Base-by-base conservation (phyloP, 176 grass and related monocot species). In the Typha latifolia region DNA sequence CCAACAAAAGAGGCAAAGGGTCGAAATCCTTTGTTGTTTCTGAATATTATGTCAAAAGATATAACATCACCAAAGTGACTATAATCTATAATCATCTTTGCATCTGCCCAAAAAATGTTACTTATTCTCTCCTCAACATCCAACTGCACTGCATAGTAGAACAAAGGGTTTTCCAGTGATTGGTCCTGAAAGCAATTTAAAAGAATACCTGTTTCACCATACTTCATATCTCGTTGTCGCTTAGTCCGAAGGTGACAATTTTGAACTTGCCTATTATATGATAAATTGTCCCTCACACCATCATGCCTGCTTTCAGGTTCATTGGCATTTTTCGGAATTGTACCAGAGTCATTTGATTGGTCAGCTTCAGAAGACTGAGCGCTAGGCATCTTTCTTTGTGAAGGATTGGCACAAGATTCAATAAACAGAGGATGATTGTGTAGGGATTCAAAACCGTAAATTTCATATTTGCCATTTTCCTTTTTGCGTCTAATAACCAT, bases 1-100 rank as follows among this genome's bases (percentile, higher is more conserved):
- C 82, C 86, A 12, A 90, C 75, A 47, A 90, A 90, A 26, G 79
- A 85, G 22, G 74, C 67, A 67, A 85, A 85, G 63, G 79, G 86
- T 3, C 63, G 62, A 22, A 74, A 49, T 48, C 74, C 72, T 43
- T 48, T 77, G 26, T 59, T 72, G 69, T 48, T 75, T 66, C 81
- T 74, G 55, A 78, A 85, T 56, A 72, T 74, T 65, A 74, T 63
- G 20, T 85, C 82, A 49, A 84, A 81, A 14, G 74, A 69, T 2
- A 84, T 70, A 72, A 81, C 74, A 62, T 85, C 86, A 47, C 78
- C 82, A 1, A 90, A 85, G 21, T 85, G 62, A 19, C 63, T 59
- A 70, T 73, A 85, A 62, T 90, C 82, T 52, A 76, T 82, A 55
- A 79, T 73, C 75, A 85, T 79, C 51, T 70, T 90, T 4, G 51